Conservation (phyloP, 371 early-diverging fungal genomes). For the Coemansia sp. region DNA sequence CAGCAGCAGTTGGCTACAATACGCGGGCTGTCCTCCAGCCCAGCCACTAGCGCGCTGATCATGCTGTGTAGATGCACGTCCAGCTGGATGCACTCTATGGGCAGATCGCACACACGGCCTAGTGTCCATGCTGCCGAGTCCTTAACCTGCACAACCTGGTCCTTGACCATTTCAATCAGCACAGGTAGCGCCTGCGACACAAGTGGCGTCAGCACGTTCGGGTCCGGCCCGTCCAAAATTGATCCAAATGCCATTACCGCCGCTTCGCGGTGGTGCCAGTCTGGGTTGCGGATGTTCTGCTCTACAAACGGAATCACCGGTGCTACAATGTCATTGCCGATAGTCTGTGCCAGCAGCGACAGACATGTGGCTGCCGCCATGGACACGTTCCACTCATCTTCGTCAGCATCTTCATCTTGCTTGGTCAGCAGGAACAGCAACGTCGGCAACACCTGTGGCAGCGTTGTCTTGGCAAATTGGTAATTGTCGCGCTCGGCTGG, state of each 20-base stretch:
- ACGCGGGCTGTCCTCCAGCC: constrained; percentile 81
- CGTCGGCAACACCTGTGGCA: constrained; percentile 82
- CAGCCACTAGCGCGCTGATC: constrained; percentile 73
- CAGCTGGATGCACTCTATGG: constrained; percentile 71
- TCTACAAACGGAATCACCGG: constrained; percentile 90
- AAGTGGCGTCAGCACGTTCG: constrained; percentile 66
- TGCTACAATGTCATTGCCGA: constrained; percentile 72
- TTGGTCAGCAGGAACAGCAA: constrained; percentile 86
- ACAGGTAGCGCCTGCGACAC: constrained; percentile 85
- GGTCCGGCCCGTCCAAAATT: constrained; percentile 90
- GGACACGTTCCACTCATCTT: constrained; percentile 95
- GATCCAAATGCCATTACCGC: constrained; percentile 98
- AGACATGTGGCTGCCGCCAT: constrained; percentile 98
- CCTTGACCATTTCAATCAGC: constrained; percentile 85
- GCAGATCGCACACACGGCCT: constrained; percentile 82
- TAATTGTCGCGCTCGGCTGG: constrained; percentile 60
- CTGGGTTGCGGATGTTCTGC: constrained; percentile 70
- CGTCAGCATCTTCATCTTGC: constrained; percentile 94
- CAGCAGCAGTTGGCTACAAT: constrained; percentile 92
- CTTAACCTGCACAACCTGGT: constrained; percentile 81
- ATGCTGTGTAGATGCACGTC: constrained; percentile 72
- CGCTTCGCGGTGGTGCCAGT: constrained; percentile 94
- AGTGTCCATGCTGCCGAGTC: constrained; percentile 97
- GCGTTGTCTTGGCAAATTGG: constrained; percentile 76
- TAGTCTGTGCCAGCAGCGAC: constrained; percentile 79